Conservation (phyloP, 208 protist genomes). For the Trypanosoma conorhini region DNA sequence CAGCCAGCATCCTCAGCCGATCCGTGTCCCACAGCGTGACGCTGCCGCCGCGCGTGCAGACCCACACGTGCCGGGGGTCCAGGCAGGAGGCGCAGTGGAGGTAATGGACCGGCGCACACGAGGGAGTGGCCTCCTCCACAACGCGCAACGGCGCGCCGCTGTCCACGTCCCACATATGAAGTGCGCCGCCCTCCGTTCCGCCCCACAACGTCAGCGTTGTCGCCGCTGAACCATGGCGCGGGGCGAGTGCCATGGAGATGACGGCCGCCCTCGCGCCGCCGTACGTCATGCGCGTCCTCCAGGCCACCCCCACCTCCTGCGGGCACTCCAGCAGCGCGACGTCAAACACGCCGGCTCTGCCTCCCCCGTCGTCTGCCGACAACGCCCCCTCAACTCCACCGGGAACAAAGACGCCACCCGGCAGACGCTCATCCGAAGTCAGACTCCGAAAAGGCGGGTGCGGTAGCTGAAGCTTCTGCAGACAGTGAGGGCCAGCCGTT, state of each 20-base stretch:
- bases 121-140: conserved; percentile 17
- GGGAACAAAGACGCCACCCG: conserved; percentile 13
- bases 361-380: too few species aligned
- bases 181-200: conserved; percentile 32
- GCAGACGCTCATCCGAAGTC: neutral
- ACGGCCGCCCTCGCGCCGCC: conserved; percentile 5
- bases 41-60: conserved; percentile 42
- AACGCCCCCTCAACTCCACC: neutral
- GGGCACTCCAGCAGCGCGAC: neutral
- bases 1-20: conserved; percentile 31
- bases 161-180: conserved; percentile 41
- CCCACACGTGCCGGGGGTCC: conserved; percentile 33
- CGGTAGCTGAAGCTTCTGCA: neutral
- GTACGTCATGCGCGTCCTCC: conserved; percentile 7
- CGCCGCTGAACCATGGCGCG: neutral
- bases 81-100: neutral
- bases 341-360: neutral
- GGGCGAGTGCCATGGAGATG: conserved; percentile 18
- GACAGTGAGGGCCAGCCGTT: neutral
- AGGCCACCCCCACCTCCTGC: neutral
- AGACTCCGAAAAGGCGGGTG: conserved; percentile 4
- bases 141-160: conserved; percentile 32
- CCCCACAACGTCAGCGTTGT: conserved; percentile 33
- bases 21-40: conserved; percentile 42
- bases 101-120: conserved; percentile 29